Conservation (phyloP, 768 basidiomycete genomes). For the Termitomyces sp. region DNA sequence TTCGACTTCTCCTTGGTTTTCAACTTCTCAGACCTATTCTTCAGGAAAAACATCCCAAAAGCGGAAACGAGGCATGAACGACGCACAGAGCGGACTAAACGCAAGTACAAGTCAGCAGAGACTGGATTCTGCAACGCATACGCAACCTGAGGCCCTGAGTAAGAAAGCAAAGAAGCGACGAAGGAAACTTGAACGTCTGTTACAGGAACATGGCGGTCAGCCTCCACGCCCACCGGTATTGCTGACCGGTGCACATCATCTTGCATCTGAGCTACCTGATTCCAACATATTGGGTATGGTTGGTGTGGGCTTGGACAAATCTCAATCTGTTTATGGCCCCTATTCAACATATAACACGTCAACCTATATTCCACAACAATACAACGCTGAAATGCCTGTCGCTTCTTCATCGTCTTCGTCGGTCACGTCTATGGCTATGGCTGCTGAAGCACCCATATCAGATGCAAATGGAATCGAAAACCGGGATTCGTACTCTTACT, state of each 20-base stretch:
- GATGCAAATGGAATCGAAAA: neutral
- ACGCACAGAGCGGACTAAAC: neutral
- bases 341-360: constrained; percentile 10
- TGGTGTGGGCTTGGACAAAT: neutral
- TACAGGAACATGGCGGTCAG: constrained; percentile 22
- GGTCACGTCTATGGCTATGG: constrained; percentile 41
- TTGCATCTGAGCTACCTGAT: neutral
- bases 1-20: neutral
- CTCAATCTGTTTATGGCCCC: neutral
- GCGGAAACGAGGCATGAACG: constrained; percentile 10
- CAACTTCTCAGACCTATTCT: neutral
- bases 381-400: constrained; percentile 1
- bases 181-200: constrained; percentile 32
- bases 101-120: constrained; percentile 9
- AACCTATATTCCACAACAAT: constrained; percentile 9
- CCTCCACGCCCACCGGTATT: constrained; percentile 3
- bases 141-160: constrained; percentile 11
- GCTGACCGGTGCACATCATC: constrained; percentile 7
- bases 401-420: constrained; percentile 25
- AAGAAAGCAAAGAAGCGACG: constrained; percentile 41
- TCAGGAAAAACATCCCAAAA: constrained; percentile 9
- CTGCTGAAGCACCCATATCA: constrained; percentile 20
- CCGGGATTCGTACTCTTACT: neutral
- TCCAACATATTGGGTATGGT: neutral
- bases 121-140: constrained; percentile 1